Evolutionary conservation across 371 early-diverging fungal genomes (phyloP).

Genomic region (Syncephalis plumigaleata): DNA sequence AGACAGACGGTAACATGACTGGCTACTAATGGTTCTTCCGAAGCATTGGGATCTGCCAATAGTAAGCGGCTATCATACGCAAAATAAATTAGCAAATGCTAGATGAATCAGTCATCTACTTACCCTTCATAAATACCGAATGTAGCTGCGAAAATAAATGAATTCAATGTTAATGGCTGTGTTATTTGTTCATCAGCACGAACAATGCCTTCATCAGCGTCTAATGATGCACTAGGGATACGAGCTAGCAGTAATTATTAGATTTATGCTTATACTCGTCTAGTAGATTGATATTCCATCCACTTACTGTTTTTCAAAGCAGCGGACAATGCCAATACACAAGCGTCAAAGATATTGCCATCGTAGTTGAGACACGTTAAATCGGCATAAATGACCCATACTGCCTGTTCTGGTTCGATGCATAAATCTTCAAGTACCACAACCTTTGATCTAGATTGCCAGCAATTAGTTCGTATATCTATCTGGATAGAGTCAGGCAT

Average conservation of each 20-base stretch:
- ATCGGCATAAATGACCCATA: slow-evolving; percentile 82
- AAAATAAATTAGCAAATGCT: not conserved
- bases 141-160: slow-evolving; percentile 39
- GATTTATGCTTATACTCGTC: not conserved
- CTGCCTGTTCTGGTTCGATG: slow-evolving; percentile 67
- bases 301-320: slow-evolving; percentile 50
- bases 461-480: too few species aligned
- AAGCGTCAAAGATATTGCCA: slow-evolving; percentile 81
- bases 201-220: slow-evolving; percentile 38
- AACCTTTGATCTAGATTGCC: slow-evolving; percentile 27
- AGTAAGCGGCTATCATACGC: slow-evolving; percentile 15
- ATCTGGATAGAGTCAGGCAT: too few species aligned
- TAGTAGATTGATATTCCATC: not conserved
- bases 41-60: slow-evolving; percentile 56
- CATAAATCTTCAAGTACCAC: slow-evolving; percentile 56
- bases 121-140: slow-evolving; percentile 44
- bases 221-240: slow-evolving; percentile 41
- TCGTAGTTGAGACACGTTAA: slow-evolving; percentile 80
- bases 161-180: slow-evolving; percentile 23
- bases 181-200: slow-evolving; percentile 23
- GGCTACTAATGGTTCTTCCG: slow-evolving; percentile 43
- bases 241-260: slow-evolving; percentile 20
- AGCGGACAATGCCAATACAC: slow-evolving; percentile 50
- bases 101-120: not conserved
- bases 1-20: slow-evolving; percentile 37